These are phyloP conservation scores for Phytopythium ostracodes DNA, from an alignment of 352 stramenopile genomes.

Conservation along the genomic window DNA sequence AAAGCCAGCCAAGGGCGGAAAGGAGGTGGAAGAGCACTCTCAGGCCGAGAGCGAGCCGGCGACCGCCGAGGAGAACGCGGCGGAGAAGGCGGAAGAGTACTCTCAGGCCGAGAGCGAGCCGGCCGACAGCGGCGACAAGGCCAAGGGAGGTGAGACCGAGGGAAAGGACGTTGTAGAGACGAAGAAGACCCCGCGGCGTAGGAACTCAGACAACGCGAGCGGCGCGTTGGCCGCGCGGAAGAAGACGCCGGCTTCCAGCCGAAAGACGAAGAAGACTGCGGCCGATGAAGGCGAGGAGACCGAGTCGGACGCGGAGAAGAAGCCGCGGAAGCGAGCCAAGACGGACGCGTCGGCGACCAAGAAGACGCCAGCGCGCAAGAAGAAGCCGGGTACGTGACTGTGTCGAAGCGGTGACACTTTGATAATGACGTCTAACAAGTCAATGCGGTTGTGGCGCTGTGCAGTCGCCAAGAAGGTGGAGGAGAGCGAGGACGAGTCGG, in stretches of 20 bases:
- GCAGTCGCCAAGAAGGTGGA: constrained; percentile 20
- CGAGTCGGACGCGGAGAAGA: constrained; percentile 49
- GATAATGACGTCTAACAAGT: neutral
- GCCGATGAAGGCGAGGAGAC: constrained; percentile 30
- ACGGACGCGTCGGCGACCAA: constrained; percentile 14
- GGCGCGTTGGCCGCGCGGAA: constrained; percentile 4
- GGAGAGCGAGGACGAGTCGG: constrained; percentile 20
- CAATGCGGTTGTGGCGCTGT: neutral
- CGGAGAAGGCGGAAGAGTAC: neutral
- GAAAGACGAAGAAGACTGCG: constrained; percentile 8
- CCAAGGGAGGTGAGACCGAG: neutral
- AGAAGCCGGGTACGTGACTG: constrained; percentile 26
- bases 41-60: neutral
- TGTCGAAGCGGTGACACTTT: neutral
- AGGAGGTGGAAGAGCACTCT: constrained; percentile 5
- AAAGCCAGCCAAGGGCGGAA: neutral
- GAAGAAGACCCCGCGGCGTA: constrained; percentile 3
- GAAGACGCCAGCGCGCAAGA: constrained; percentile 34
- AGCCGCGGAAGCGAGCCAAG: constrained; percentile 41
- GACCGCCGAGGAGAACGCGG: neutral
- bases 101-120: neutral
- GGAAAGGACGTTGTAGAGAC: neutral
- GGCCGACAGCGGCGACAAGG: neutral
- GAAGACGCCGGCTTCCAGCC: neutral
- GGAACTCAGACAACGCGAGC: neutral